These are phyloP conservation scores for Ensete ventricosum DNA, from an alignment of 176 grass and related monocot genomes.

Conservation along the genomic window DNA sequence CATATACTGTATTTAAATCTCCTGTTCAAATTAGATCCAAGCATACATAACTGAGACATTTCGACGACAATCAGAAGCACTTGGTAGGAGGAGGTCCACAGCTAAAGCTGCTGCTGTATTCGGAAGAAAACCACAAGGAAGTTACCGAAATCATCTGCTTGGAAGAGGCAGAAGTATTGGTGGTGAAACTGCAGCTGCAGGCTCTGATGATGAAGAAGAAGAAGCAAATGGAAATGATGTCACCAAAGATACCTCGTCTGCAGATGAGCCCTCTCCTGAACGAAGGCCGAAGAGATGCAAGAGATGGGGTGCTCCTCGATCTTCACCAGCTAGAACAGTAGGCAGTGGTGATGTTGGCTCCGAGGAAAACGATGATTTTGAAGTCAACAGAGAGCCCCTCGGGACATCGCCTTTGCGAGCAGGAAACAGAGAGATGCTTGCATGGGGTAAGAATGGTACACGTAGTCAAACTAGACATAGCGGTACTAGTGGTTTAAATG, in stretches of 20 bases:
- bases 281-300: constrained; percentile 44
- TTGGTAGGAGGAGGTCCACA: constrained; percentile 44
- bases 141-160: constrained; percentile 30
- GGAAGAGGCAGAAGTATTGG: constrained; percentile 34
- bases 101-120: constrained; percentile 45
- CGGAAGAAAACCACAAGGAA: constrained; percentile 50
- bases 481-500: constrained; percentile 41
- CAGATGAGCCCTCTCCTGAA: constrained; percentile 54
- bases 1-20: constrained; percentile 22
- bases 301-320: constrained; percentile 28
- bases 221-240: constrained; percentile 49
- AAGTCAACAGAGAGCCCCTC: constrained; percentile 40
- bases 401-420: constrained; percentile 42
- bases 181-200: constrained; percentile 26
- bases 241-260: constrained; percentile 50
- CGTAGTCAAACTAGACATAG: constrained; percentile 64
- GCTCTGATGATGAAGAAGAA: constrained; percentile 52
- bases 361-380: constrained; percentile 45
- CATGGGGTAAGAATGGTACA: constrained; percentile 81
- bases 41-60: constrained; percentile 62
- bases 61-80: constrained; percentile 54
- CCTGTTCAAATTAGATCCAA: constrained; percentile 59
- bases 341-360: constrained; percentile 30
- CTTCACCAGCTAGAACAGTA: constrained; percentile 46
- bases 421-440: constrained; percentile 49